Base-by-base conservation (phyloP, 140 eudicot genomes). In the Stevia rebaudiana region DNA sequence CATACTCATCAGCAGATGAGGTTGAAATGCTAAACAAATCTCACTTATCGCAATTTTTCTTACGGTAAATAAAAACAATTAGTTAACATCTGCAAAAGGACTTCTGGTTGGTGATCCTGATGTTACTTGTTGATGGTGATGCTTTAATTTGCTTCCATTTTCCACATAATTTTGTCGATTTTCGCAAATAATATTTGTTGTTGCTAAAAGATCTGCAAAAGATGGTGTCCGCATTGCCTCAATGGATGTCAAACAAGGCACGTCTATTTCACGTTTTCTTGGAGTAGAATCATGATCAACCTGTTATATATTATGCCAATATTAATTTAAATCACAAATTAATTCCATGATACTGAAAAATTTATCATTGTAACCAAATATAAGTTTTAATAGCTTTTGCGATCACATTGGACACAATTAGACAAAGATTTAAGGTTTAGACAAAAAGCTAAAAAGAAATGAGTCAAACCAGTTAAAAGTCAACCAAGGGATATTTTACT, bases 211-310 rank as follows among this genome's bases (percentile, higher is more conserved):
- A 73, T 77, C 83, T 33, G 66, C 79, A 72, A 70, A 57, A n/a
- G 74, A 63, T 0, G 76, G 77, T 39, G 95, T 60, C 61, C 84
- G 81, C 95, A 84, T 76, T 41, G 72, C 86, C 77, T 90, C 97
- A 16, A 90, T 87, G 61, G 81, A 78, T 71, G 80, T 78, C 76
- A 84, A 44, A 58, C 95, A 86, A 13, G 95, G 97, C 53, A 90
- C 79, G 0, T 65, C 56, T 23, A 90, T 74, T 11, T 47, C 78
- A 78, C 70, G 75, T 46, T 72, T 86, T 67, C 39, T 76, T 15
- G 87, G 80, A 60, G 72, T 71, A 50, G 39, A 61, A 53, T 67
- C 69, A 75, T 66, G 40, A 65, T 90, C 95, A 75, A 84, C 83
- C 95, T 86, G 86, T 76, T 15, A 52, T 19, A 54, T 17, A 53